Conservation (phyloP, 306 rosid species). For the Phaseolus lunatus region DNA sequence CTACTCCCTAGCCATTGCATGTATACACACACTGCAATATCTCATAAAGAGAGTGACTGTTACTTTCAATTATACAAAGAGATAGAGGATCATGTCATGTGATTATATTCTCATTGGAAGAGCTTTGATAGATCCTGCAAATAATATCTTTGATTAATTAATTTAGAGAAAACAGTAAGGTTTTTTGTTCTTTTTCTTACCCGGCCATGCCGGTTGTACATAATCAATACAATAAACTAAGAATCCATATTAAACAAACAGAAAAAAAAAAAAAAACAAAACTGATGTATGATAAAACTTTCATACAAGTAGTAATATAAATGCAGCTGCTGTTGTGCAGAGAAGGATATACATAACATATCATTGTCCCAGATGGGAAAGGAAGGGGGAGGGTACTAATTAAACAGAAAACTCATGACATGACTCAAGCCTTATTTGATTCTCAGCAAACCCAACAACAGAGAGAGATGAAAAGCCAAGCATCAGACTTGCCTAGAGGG, state of each 20-base stretch:
- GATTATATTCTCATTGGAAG: constrained; percentile 33
- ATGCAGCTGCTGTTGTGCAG: constrained; percentile 25
- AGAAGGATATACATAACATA: constrained; percentile 29
- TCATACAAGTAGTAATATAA: constrained; percentile 24
- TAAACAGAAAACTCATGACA: constrained; percentile 37
- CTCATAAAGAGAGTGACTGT: constrained; percentile 1
- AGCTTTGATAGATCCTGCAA: constrained; percentile 16
- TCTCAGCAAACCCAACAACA: constrained; percentile 40
- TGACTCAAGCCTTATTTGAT: constrained; percentile 36
- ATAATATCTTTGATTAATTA: constrained; percentile 24
- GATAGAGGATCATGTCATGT: constrained; percentile 17
- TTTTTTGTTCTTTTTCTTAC: neutral
- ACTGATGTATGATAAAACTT: constrained; percentile 1
- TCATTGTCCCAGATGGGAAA: constrained; percentile 23
- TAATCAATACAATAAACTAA: constrained; percentile 7
- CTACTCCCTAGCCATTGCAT: neutral
- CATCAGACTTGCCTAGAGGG: constrained; percentile 97
- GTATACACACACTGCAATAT: neutral
- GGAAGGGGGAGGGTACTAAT: neutral
- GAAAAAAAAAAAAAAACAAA: neutral
- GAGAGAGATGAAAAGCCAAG: constrained; percentile 69
- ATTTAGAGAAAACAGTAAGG: constrained; percentile 2
- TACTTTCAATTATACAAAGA: neutral
- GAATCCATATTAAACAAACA: constrained; percentile 29
- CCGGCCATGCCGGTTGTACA: neutral